Conservation (phyloP, 106 monocot genomes). For the Platanthera guangdongensis region DNA sequence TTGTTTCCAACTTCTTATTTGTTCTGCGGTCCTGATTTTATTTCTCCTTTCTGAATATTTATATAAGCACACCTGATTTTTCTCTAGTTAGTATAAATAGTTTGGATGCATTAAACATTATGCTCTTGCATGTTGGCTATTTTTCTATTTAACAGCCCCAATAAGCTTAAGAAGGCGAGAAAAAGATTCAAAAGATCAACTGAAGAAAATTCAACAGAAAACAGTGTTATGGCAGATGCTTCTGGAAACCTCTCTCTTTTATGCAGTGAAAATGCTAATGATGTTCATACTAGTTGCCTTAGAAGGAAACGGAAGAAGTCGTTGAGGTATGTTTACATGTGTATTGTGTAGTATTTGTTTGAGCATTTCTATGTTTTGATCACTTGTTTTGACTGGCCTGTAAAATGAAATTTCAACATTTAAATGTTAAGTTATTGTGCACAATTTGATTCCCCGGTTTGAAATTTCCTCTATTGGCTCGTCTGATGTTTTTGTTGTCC, state of each 20-base stretch:
- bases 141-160: conserved; percentile 12
- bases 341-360: not conserved
- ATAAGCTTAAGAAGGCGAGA: conserved; percentile 7
- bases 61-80: not conserved
- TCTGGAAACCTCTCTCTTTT: conserved; percentile 8
- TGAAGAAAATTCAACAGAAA: conserved; percentile 6
- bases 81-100: not conserved
- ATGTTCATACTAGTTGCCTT: not conserved
- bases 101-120: not conserved
- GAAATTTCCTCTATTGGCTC: too few species aligned
- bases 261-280: conserved; percentile 1
- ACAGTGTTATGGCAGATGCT: not conserved
- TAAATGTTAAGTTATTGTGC: not conserved
- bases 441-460: too few species aligned
- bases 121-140: not conserved
- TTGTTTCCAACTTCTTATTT: not conserved
- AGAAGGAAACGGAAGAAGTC: conserved; percentile 10
- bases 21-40: not conserved
- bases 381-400: not conserved
- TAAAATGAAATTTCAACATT: not conserved
- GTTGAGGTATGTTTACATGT: not conserved
- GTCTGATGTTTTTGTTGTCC: too few species aligned
- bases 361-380: not conserved
- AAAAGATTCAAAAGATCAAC: conserved; percentile 7
- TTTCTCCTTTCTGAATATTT: not conserved